Conservation (phyloP, 2,329 filamentous ascomycete genomes). For the Botrytis pseudocinerea region DNA sequence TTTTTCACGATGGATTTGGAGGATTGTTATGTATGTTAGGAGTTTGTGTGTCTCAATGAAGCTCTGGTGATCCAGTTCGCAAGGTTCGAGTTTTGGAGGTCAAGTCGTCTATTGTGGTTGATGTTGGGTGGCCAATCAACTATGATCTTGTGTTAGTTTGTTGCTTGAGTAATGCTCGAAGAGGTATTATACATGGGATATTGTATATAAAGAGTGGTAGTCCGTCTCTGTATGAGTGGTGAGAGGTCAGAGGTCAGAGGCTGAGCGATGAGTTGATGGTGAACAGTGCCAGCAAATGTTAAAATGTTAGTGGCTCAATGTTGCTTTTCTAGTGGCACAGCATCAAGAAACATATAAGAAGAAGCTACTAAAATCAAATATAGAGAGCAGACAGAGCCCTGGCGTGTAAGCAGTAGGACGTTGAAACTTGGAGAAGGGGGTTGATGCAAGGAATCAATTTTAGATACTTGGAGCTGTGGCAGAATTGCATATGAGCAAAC, state of each 20-base stretch:
- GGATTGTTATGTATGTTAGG: not conserved
- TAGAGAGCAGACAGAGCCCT: not conserved
- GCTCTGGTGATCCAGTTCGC: not conserved
- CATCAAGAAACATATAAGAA: not conserved
- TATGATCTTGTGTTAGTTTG: not conserved
- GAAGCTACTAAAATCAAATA: not conserved
- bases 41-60: not conserved
- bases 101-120: not conserved
- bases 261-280: not conserved
- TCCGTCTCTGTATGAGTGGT: not conserved
- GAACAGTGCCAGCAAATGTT: conserved; percentile 20
- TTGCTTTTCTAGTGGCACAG: not conserved
- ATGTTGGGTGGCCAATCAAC: not conserved
- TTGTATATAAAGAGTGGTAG: not conserved
- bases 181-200: not conserved
- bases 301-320: not conserved
- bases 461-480: not conserved
- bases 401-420: not conserved
- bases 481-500: not conserved
- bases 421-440: not conserved
- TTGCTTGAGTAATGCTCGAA: not conserved
- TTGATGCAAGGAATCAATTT: not conserved
- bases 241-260: not conserved
- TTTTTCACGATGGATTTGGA: not conserved
- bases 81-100: not conserved